A percentile compares a stretch with the other conserved stretches of the same genome.
Evolutionary conservation across 139 green algal genomes (phyloP).

Genomic region (Bryopsis sp.): DNA sequence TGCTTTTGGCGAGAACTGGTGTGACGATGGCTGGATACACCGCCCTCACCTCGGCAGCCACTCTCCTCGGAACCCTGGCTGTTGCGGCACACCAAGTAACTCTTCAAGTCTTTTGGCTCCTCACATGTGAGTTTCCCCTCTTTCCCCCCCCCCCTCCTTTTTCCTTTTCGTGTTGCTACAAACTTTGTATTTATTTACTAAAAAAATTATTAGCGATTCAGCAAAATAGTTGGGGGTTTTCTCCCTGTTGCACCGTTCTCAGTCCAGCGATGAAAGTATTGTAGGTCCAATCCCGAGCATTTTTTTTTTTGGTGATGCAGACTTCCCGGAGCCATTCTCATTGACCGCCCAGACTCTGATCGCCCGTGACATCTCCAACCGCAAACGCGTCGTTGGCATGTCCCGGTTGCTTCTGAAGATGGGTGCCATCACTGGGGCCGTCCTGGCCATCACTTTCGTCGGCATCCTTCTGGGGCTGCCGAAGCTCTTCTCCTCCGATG

Average conservation of each 20-base stretch:
- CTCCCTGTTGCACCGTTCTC: too few species aligned
- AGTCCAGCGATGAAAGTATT: too few species aligned
- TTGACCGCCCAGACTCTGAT: slow-evolving; percentile 16
- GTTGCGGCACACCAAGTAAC: slow-evolving; percentile 15
- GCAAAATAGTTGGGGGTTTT: too few species aligned
- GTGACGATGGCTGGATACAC: not conserved
- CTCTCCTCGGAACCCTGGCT: not conserved
- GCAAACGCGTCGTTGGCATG: not conserved
- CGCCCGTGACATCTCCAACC: not conserved
- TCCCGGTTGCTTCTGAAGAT: not conserved
- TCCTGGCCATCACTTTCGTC: not conserved
- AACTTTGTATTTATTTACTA: too few species aligned
- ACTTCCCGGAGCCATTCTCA: not conserved
- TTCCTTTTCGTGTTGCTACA: too few species aligned
- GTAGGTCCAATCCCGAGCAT: too few species aligned
- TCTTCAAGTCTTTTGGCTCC: slow-evolving; percentile 11
- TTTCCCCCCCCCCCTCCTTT: too few species aligned
- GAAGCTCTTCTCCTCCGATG: slow-evolving; percentile 14
- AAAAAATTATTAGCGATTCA: too few species aligned
- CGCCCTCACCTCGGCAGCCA: slow-evolving; percentile 10
- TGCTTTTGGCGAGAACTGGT: not conserved
- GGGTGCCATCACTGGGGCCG: not conserved
- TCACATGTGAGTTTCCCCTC: not conserved
- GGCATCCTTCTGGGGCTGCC: not conserved
- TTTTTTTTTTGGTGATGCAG: too few species aligned